Conservation (phyloP, 306 rosid genomes). For the Leucaena leucocephala region DNA sequence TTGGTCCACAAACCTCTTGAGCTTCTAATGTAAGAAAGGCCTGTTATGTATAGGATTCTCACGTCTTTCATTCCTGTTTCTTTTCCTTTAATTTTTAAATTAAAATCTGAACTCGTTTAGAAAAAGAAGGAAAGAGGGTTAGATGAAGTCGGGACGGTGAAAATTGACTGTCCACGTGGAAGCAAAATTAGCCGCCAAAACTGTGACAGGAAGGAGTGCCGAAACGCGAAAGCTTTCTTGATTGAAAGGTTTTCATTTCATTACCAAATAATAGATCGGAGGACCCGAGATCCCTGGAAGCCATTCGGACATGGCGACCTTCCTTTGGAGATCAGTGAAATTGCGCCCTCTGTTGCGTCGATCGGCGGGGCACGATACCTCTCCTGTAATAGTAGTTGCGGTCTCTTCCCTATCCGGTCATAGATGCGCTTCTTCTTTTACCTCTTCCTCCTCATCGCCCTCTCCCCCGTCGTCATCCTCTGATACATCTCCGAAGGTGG, state of each 20-base stretch:
- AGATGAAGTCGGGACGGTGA: too few relatives aligned
- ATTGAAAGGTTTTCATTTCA: neutral
- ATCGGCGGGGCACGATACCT: constrained; percentile 30
- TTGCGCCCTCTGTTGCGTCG: constrained; percentile 33
- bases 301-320: constrained; percentile 49
- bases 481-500: constrained; percentile 51
- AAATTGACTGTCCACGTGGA: constrained; percentile 17
- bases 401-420: constrained; percentile 13
- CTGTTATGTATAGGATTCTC: too few relatives aligned
- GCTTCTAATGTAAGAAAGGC: too few relatives aligned
- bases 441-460: constrained; percentile 38
- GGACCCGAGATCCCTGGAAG: neutral
- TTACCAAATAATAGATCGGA: neutral
- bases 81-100: too few relatives aligned
- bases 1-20: too few relatives aligned
- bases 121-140: too few relatives aligned
- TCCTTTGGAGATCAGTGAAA: constrained; percentile 38
- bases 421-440: constrained; percentile 42
- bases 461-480: constrained; percentile 41
- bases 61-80: too few relatives aligned
- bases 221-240: neutral
- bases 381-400: neutral
- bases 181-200: constrained; percentile 9
- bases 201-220: too few relatives aligned
- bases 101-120: too few relatives aligned